These are phyloP conservation scores for Aspergillus incahuasiensis DNA, from an alignment of 495 filamentous ascomycete species.

Conservation along the genomic window DNA sequence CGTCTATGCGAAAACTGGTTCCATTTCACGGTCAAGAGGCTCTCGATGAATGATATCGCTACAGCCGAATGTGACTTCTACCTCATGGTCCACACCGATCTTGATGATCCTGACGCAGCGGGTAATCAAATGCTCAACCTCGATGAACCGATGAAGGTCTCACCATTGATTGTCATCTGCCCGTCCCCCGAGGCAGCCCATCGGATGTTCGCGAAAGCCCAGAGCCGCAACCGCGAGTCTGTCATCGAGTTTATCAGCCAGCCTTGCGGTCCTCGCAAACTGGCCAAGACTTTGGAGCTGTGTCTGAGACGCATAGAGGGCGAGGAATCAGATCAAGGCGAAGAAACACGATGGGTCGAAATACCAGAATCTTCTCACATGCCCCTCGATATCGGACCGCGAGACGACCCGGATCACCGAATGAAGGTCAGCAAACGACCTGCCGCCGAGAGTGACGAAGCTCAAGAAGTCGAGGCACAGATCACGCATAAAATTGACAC, in stretches of 20 bases:
- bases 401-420: conserved; percentile 13
- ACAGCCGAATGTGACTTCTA: conserved; percentile 19
- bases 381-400: conserved; percentile 13
- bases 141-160: background rate
- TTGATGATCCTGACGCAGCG: conserved; percentile 15
- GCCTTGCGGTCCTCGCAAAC: conserved; percentile 29
- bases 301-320: conserved; percentile 23
- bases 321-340: background rate
- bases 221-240: conserved; percentile 1
- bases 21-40: conserved; percentile 11
- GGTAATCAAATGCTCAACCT: background rate
- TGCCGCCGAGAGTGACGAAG: conserved; percentile 15
- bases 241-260: conserved; percentile 31
- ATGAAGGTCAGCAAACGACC: conserved; percentile 23
- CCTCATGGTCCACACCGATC: conserved; percentile 21
- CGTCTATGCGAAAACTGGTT: conserved; percentile 25
- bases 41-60: conserved; percentile 7
- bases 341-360: conserved; percentile 27
- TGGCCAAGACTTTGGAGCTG: conserved; percentile 21
- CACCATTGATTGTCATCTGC: conserved; percentile 28
- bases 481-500: too few species aligned
- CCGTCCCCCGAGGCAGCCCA: conserved; percentile 28
- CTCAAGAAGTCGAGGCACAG: background rate
- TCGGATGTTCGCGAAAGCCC: conserved; percentile 17
- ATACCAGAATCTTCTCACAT: conserved; percentile 20